Percentiles rank a stretch among this genome's conserved stretches.
phyloP scores from a whole-genome alignment of 108 stramenopile genomes.

The Pseudonitzschia multiseries region DNA sequence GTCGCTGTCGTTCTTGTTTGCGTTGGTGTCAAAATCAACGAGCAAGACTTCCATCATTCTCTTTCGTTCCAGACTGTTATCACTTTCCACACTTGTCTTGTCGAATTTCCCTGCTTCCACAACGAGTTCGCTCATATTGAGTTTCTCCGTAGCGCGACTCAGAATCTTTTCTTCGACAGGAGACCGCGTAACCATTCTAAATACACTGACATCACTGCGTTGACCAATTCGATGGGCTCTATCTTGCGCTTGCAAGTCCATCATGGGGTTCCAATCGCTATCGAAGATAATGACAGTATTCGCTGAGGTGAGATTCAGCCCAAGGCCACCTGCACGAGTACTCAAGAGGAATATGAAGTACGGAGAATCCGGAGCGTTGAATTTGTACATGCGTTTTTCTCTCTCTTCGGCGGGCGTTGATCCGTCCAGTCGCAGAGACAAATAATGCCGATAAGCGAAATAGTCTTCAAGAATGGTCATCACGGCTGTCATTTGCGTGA shows the following conservation, averaged over 20 bases:
- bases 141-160: slow-evolving; percentile 89
- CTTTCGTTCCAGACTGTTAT: slow-evolving; percentile 78
- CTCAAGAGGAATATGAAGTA: slow-evolving; percentile 93
- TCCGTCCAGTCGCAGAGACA: slow-evolving; percentile 85
- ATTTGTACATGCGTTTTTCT: slow-evolving; percentile 94
- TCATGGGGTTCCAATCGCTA: slow-evolving; percentile 99
- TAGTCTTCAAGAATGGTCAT: slow-evolving; percentile 96
- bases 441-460: slow-evolving; percentile 69
- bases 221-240: slow-evolving; percentile 98
- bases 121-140: slow-evolving; percentile 90
- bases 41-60: slow-evolving; percentile 85
- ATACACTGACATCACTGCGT: slow-evolving; percentile 84
- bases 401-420: slow-evolving; percentile 91
- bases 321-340: slow-evolving; percentile 92
- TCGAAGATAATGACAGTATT: slow-evolving; percentile 98
- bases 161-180: slow-evolving; percentile 94
- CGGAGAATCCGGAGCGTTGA: slow-evolving; percentile 86
- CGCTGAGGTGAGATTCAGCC: slow-evolving; percentile 86
- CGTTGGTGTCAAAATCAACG: slow-evolving; percentile 77
- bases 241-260: slow-evolving; percentile 97
- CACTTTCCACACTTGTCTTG: slow-evolving; percentile 71
- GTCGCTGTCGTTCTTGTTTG: slow-evolving; percentile 32
- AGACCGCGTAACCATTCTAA: slow-evolving; percentile 88
- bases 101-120: slow-evolving; percentile 96
- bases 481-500: slow-evolving; percentile 95